phyloP scores from a whole-genome alignment of 2,329 filamentous ascomycete genomes.

The Hortaea werneckii region DNA sequence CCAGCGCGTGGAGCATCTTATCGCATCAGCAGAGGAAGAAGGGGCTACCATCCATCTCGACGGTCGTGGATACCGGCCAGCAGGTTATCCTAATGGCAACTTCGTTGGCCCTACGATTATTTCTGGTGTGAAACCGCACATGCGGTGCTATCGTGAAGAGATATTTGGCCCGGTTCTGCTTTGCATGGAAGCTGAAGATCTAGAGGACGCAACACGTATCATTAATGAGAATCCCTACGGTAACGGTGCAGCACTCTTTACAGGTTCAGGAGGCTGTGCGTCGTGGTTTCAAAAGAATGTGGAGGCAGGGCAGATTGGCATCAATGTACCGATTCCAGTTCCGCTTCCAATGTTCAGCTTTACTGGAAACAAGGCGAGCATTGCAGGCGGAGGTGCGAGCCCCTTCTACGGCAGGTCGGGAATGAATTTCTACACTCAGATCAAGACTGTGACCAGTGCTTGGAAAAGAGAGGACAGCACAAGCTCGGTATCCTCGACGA shows the following conservation, averaged over 20 bases:
- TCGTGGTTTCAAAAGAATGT: slow-evolving; percentile 70
- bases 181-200: slow-evolving; percentile 39
- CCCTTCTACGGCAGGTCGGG: slow-evolving; percentile 94
- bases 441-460: slow-evolving; percentile 91
- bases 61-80: slow-evolving; percentile 46
- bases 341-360: slow-evolving; percentile 30
- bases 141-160: slow-evolving; percentile 26
- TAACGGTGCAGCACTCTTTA: slow-evolving; percentile 80
- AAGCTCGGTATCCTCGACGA: no score
- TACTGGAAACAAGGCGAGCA: slow-evolving; percentile 70
- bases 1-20: slow-evolving; percentile 29
- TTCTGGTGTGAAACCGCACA: slow-evolving; percentile 12
- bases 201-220: slow-evolving; percentile 69
- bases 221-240: slow-evolving; percentile 84
- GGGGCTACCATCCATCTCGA: slow-evolving; percentile 43
- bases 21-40: slow-evolving; percentile 40
- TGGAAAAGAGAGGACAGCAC: slow-evolving; percentile 86
- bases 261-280: slow-evolving; percentile 64
- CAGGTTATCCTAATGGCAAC: slow-evolving; percentile 9
- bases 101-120: slow-evolving; percentile 13
- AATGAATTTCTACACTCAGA: slow-evolving; percentile 89
- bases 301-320: slow-evolving; percentile 75
- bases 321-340: slow-evolving; percentile 72
- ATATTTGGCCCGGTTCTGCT: slow-evolving; percentile 33
- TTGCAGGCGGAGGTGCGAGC: slow-evolving; percentile 83